A percentile compares a stretch with the other conserved stretches of the same genome.
phyloP scores from a whole-genome alignment of 2,329 filamentous ascomycete genomes.

The Aureobasidium sp. region DNA sequence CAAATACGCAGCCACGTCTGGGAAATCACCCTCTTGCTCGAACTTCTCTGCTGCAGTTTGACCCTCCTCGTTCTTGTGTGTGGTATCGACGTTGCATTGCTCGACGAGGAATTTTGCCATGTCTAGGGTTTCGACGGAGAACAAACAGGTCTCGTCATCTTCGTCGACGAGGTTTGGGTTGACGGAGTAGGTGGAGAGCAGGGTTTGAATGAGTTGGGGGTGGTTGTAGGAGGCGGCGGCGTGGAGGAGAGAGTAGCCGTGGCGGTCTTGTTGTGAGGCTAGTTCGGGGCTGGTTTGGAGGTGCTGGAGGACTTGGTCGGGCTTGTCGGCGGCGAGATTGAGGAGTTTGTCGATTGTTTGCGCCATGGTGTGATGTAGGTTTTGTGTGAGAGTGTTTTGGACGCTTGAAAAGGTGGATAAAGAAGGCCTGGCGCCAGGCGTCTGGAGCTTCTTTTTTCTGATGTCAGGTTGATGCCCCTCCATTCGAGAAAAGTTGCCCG shows the following conservation, averaged over 20 bases:
- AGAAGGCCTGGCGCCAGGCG: neutral
- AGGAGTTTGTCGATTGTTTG: constrained; percentile 39
- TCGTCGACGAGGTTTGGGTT: constrained; percentile 78
- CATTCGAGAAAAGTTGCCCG: neutral
- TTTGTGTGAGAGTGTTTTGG: neutral
- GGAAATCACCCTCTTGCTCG: constrained; percentile 66
- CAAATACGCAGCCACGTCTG: constrained; percentile 67
- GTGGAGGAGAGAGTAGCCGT: constrained; percentile 91
- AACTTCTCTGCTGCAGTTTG: constrained; percentile 77
- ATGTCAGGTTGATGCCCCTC: neutral
- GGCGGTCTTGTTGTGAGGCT: constrained; percentile 72
- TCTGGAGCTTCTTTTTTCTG: neutral
- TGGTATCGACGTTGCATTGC: constrained; percentile 64
- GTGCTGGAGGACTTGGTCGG: constrained; percentile 61
- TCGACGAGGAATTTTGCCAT: constrained; percentile 74
- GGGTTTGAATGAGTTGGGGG: constrained; percentile 53
- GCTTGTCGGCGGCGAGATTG: constrained; percentile 68
- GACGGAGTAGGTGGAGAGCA: constrained; percentile 58
- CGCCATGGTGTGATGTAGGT: constrained; percentile 17
- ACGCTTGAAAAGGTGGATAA: neutral
- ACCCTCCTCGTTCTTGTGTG: constrained; percentile 57
- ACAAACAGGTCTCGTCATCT: constrained; percentile 89
- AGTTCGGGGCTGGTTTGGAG: constrained; percentile 67
- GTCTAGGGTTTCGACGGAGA: constrained; percentile 75
- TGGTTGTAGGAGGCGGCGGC: constrained; percentile 91